Conservation (phyloP, 139 green algal species). For the Pleodorina starrii region DNA sequence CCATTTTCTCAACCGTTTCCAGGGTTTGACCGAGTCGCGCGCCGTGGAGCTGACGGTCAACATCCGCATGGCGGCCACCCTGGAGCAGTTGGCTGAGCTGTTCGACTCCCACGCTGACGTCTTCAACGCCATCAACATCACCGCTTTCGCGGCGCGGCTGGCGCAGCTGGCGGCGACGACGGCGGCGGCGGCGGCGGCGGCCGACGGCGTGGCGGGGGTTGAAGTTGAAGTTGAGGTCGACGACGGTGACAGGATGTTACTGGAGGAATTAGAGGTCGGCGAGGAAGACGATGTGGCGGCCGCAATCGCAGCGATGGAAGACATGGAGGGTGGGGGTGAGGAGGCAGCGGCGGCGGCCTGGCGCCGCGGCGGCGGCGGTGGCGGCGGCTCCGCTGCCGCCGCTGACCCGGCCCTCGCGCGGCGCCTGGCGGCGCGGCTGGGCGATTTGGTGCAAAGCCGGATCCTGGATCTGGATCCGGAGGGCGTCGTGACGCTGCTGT, state of each 20-base stretch:
- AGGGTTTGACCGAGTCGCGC: constrained; percentile 8
- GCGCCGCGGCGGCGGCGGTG: too few relatives aligned
- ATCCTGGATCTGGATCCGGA: constrained; percentile 47
- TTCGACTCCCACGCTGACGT: constrained; percentile 12
- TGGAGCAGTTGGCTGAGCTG: constrained; percentile 9
- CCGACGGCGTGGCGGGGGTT: too few relatives aligned
- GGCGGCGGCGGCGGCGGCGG: too few relatives aligned
- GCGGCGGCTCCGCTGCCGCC: too few relatives aligned
- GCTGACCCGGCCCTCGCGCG: background rate
- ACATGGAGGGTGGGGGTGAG: background rate
- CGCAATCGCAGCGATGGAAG: background rate
- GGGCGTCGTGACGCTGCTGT: constrained; percentile 41
- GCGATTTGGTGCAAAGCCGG: constrained; percentile 10
- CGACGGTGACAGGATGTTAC: too few relatives aligned
- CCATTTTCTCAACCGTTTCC: too few relatives aligned
- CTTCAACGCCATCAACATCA: constrained; percentile 47
- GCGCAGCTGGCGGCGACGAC: constrained; percentile 2
- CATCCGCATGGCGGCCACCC: constrained; percentile 27
- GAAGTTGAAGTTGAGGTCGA: too few relatives aligned
- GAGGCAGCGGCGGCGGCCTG: constrained; percentile 7
- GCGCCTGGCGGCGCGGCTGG: background rate
- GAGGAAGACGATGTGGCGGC: background rate
- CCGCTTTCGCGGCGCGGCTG: background rate
- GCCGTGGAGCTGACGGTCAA: constrained; percentile 27
- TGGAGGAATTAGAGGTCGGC: too few relatives aligned